These are phyloP conservation scores for Flaveria sonorensis DNA, from an alignment of 129 eudicot genomes.

Conservation along the genomic window DNA sequence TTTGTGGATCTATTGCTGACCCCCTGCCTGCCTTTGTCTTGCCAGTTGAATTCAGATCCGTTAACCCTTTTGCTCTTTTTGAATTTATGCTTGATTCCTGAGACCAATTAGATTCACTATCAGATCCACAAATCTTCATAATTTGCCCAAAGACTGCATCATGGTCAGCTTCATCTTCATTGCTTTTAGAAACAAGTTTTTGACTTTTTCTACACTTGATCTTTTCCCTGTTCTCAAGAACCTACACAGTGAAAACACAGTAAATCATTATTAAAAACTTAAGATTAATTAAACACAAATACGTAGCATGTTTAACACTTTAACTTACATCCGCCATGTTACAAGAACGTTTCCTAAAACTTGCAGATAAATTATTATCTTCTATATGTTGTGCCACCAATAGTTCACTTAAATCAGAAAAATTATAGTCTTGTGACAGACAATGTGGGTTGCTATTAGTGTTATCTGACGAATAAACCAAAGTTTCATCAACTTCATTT, in stretches of 20 bases:
- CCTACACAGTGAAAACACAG: constrained; percentile 28
- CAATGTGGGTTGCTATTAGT: constrained; percentile 32
- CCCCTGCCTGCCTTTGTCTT: constrained; percentile 61
- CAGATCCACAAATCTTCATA: constrained; percentile 47
- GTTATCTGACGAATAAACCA: constrained; percentile 23
- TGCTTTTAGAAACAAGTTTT: constrained; percentile 26
- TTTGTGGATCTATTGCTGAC: constrained; percentile 79
- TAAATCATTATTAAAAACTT: background rate
- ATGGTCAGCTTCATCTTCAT: constrained; percentile 31
- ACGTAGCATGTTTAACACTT: constrained; percentile 15
- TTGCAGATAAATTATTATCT: constrained; percentile 26
- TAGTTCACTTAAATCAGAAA: constrained; percentile 21
- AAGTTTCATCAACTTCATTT: constrained; percentile 29
- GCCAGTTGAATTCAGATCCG: constrained; percentile 32
- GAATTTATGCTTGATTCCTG: constrained; percentile 39
- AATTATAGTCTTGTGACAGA: constrained; percentile 35
- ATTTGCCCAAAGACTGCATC: constrained; percentile 24
- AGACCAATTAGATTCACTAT: constrained; percentile 52
- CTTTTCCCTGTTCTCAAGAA: constrained; percentile 49
- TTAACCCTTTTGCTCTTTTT: constrained; percentile 21
- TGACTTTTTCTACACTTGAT: constrained; percentile 44
- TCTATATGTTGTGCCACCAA: constrained; percentile 7
- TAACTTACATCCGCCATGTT: constrained; percentile 51
- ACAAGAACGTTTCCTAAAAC: constrained; percentile 48
- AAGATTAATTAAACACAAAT: constrained; percentile 2